Conservation (phyloP, 2,329 filamentous ascomycete genomes). For the Aspergillus tamarii region DNA sequence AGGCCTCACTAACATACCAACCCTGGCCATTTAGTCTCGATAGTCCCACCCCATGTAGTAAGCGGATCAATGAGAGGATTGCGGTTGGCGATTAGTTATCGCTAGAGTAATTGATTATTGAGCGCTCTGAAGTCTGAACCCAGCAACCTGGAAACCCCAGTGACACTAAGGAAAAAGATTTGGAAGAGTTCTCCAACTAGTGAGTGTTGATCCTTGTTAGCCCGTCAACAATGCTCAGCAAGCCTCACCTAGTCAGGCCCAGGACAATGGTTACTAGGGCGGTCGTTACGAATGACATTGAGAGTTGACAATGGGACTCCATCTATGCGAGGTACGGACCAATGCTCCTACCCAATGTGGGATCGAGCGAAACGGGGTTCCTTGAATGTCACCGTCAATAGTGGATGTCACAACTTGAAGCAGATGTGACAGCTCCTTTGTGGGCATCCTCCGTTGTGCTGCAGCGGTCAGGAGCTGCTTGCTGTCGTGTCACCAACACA, state of each 20-base stretch:
- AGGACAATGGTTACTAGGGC: neutral
- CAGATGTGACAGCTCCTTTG: conserved; percentile 17
- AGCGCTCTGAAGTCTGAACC: conserved; percentile 4
- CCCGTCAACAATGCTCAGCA: conserved; percentile 6
- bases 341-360: neutral
- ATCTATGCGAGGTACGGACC: neutral
- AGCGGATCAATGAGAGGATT: conserved; percentile 1
- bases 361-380: neutral
- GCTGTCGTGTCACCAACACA: conserved; percentile 1
- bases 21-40: neutral
- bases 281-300: conserved; percentile 5
- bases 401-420: neutral
- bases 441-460: neutral
- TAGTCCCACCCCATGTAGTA: neutral
- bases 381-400: neutral
- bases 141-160: conserved; percentile 16
- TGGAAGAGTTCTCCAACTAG: conserved; percentile 17
- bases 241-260: conserved; percentile 7
- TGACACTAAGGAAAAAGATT: conserved; percentile 17
- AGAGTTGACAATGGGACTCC: conserved; percentile 4
- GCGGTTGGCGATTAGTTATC: neutral
- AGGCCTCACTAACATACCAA: neutral
- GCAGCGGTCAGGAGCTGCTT: neutral
- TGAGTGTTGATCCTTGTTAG: conserved; percentile 11
- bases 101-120: neutral